phyloP scores from a whole-genome alignment of 805 yeast species.

The Candida sakaeoensis region DNA sequence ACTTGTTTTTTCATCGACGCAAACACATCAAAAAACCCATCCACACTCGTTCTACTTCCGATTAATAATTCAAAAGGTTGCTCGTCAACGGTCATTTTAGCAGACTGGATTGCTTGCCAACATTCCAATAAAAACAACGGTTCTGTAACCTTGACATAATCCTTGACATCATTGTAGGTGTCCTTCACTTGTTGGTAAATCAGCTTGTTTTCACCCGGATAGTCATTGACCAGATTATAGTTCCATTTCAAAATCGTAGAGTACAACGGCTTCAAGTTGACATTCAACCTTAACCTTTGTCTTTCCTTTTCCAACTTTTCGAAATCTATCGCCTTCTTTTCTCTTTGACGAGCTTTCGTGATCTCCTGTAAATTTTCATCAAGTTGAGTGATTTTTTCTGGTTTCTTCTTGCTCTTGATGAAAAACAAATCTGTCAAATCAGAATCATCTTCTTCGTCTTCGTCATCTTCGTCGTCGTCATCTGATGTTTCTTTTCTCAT shows the following conservation, averaged over 20 bases:
- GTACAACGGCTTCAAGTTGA: slow-evolving; percentile 75
- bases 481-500: slow-evolving; percentile 21
- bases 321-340: slow-evolving; percentile 28
- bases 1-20: slow-evolving; percentile 59
- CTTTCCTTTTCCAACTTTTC: slow-evolving; percentile 60
- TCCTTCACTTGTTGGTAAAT: slow-evolving; percentile 49
- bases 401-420: slow-evolving; percentile 28
- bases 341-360: slow-evolving; percentile 5
- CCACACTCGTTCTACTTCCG: slow-evolving; percentile 80
- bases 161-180: slow-evolving; percentile 53
- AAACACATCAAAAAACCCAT: slow-evolving; percentile 83
- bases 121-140: slow-evolving; percentile 86
- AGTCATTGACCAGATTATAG: slow-evolving; percentile 51
- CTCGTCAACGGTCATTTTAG: slow-evolving; percentile 59
- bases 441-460: slow-evolving; percentile 28
- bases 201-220: slow-evolving; percentile 51
- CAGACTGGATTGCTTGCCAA: slow-evolving; percentile 84
- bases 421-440: slow-evolving; percentile 41
- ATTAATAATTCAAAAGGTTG: slow-evolving; percentile 63
- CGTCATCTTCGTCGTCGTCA: slow-evolving; percentile 35
- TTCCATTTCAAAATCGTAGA: slow-evolving; percentile 72
- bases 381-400: slow-evolving; percentile 32
- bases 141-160: slow-evolving; percentile 65
- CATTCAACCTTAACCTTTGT: slow-evolving; percentile 76
- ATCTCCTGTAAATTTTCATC: slow-evolving; percentile 31